phyloP scores from a whole-genome alignment of 148 eudicot species.

The Selenicereus undatus region DNA sequence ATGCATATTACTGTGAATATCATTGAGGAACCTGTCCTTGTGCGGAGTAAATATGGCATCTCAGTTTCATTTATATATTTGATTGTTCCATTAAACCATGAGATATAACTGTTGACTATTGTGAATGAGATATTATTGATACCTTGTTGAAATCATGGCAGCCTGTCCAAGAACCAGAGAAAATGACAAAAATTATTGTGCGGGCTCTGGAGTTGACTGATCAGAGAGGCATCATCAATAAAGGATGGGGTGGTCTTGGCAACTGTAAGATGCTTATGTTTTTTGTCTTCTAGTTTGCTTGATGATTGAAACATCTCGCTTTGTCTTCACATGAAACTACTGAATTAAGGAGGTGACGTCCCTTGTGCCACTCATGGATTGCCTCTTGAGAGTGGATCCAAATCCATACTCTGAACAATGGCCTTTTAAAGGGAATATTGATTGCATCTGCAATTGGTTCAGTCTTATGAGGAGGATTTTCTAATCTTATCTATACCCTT shows the following conservation, averaged over 20 bases:
- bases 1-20: neutral
- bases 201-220: conserved; percentile 65
- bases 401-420: neutral
- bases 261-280: conserved; percentile 52
- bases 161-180: conserved; percentile 90
- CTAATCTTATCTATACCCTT: neutral
- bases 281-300: neutral
- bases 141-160: conserved; percentile 28
- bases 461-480: neutral
- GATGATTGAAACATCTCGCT: neutral
- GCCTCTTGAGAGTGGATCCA: neutral
- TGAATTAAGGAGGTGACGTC: neutral
- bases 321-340: neutral
- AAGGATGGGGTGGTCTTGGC: conserved; percentile 99
- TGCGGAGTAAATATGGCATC: neutral
- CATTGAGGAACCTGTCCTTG: neutral
- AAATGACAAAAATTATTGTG: conserved; percentile 76
- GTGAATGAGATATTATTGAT: conserved; percentile 4
- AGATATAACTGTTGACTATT: neutral
- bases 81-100: neutral
- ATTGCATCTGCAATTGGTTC: neutral
- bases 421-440: neutral
- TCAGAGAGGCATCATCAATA: conserved; percentile 87
- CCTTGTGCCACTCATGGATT: neutral
- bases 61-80: neutral